Evolutionary conservation across 805 yeast species (phyloP), one percentile per base, ranked within the genome.

Genomic region (Sugiyamaella valdiviana): DNA sequence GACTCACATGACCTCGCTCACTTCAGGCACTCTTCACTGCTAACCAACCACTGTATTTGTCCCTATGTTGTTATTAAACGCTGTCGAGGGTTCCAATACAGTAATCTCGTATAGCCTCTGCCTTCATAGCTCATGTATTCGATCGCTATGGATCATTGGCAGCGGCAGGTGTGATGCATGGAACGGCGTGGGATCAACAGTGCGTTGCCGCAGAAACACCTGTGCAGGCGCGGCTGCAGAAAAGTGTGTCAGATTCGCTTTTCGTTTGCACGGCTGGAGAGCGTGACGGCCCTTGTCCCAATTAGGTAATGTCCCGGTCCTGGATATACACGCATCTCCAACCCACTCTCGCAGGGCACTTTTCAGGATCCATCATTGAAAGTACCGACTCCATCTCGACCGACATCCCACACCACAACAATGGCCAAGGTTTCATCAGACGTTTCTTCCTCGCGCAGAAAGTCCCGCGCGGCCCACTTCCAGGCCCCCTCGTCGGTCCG

Each of bases 401-500:
- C 32, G 32, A 26, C 10, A 6, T 6, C 32, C 14, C 14, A 12
- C 9, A 10, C 32, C 36, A 41, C 59, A 60, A 73, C 68, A 70
- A 77, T 77, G 81, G 82, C 79, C 75, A 77, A 77, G 72, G 71
- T 77, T 72, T 76, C 80, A 71, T 77, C 58, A 85, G 96, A 93
- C 96, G 98, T 93, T 76, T 89, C 99, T 69, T 83, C 95, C 74
- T 90, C 96, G 73, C 93, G 99, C 82, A 85, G 95, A 76, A 93
- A 93, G 85, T 81, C 97, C 75, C 90, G 99, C 86, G 93, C 93
- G 87, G 98, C 98, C 76, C 86, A 93, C 85, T 93, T 93, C 91
- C 79, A 79, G 69, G 95, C 99, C 65, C 95, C 98, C 69, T 91
- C 99, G 62, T 84, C 91, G 64, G 87, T 78, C 70, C 87, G 97